A percentile compares a stretch with the other conserved stretches of the same genome.
Conservation (phyloP, 495 filamentous ascomycete species). For the Aspergillus wentii region DNA sequence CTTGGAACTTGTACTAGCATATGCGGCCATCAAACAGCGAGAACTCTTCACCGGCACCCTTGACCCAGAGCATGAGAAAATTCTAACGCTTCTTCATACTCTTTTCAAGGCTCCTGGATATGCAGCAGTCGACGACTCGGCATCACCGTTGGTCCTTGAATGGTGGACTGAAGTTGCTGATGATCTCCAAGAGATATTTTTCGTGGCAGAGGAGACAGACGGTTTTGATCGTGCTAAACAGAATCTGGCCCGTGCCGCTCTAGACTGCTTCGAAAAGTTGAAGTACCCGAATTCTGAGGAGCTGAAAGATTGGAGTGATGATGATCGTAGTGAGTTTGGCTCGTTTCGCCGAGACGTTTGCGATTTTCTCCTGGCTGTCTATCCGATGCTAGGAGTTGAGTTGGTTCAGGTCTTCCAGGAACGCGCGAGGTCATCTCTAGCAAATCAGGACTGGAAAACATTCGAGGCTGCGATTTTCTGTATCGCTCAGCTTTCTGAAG, state of each 20-base stretch:
- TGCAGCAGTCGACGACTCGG: slow-evolving; percentile 69
- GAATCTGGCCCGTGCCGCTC: slow-evolving; percentile 31
- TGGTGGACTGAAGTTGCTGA: slow-evolving; percentile 68
- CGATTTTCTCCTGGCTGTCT: slow-evolving; percentile 75
- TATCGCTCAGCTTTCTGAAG: slow-evolving; percentile 71
- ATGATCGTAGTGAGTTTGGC: slow-evolving; percentile 65
- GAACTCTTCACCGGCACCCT: slow-evolving; percentile 26
- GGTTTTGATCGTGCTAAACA: slow-evolving; percentile 24
- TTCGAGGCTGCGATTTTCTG: slow-evolving; percentile 81
- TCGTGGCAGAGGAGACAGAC: slow-evolving; percentile 21
- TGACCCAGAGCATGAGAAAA: slow-evolving; percentile 24
- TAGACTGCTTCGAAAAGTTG: slow-evolving; percentile 35
- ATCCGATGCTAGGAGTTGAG: slow-evolving; percentile 60
- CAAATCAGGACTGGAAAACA: slow-evolving; percentile 60
- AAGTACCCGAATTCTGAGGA: slow-evolving; percentile 28
- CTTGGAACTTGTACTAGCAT: slow-evolving; percentile 65
- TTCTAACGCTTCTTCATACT: slow-evolving; percentile 50
- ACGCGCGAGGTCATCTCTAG: slow-evolving; percentile 54
- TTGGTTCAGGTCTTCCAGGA: slow-evolving; percentile 67
- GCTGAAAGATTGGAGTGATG: slow-evolving; percentile 58
- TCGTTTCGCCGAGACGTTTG: slow-evolving; percentile 76
- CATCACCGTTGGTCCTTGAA: slow-evolving; percentile 72
- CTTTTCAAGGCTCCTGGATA: slow-evolving; percentile 68
- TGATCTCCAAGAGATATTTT: slow-evolving; percentile 23
- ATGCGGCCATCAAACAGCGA: slow-evolving; percentile 34